Conservation (phyloP, 495 filamentous ascomycete genomes). For the Hypoxylon fragiforme region DNA sequence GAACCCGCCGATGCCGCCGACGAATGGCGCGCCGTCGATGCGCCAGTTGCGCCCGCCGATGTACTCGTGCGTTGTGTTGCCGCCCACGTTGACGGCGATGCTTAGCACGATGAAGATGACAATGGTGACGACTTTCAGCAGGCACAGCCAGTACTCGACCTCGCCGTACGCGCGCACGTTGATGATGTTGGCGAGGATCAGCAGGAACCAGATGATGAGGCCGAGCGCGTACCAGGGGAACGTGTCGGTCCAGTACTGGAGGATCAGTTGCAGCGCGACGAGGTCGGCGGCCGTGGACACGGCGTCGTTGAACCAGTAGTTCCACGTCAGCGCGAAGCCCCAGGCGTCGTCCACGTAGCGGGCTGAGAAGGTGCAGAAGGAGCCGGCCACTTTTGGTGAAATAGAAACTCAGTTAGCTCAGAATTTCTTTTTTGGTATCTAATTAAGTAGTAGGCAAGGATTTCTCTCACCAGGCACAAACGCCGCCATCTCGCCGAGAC, state of each 20-base stretch:
- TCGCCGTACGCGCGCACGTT: conserved; percentile 66
- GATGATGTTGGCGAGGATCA: conserved; percentile 62
- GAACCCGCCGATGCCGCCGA: conserved; percentile 31
- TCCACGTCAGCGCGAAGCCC: conserved; percentile 71
- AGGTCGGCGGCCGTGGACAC: conserved; percentile 69
- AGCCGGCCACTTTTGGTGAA: conserved; percentile 53
- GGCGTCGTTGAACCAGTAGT: conserved; percentile 41
- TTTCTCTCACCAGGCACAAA: conserved; percentile 58
- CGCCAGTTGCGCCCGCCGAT: conserved; percentile 67
- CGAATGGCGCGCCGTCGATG: conserved; percentile 36
- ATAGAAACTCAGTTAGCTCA: not conserved
- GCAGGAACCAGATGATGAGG: conserved; percentile 63
- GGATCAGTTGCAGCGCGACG: conserved; percentile 65
- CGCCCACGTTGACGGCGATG: conserved; percentile 62
- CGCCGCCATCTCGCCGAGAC: conserved; percentile 63
- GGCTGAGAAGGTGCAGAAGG: conserved; percentile 66
- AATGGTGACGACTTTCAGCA: conserved; percentile 67
- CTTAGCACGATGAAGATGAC: conserved; percentile 61
- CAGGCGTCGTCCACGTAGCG: conserved; percentile 65
- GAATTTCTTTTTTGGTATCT: not conserved
- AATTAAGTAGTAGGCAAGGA: too few relatives aligned
- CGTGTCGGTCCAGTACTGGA: conserved; percentile 67
- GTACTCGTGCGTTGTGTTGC: conserved; percentile 57
- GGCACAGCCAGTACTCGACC: conserved; percentile 66
- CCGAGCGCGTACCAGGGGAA: conserved; percentile 62